These are phyloP conservation scores for Handroanthus guayacan DNA, from an alignment of 257 asterid species.

Conservation along the genomic window DNA sequence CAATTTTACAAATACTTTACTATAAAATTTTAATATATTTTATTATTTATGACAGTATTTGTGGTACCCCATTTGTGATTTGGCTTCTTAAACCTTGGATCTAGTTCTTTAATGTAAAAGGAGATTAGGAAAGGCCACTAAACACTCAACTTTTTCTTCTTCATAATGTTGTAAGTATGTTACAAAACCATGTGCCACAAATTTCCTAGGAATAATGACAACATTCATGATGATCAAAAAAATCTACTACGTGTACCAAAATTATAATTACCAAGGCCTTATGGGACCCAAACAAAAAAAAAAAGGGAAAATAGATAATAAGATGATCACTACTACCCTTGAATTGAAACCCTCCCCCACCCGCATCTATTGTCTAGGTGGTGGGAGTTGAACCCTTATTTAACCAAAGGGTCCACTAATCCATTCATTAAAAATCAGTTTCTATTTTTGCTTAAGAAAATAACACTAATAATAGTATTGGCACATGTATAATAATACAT, in stretches of 20 bases:
- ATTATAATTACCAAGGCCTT: conserved; percentile 34
- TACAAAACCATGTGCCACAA: conserved; percentile 60
- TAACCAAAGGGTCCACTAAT: conserved; percentile 31
- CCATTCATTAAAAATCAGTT: conserved; percentile 12
- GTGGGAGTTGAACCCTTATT: conserved; percentile 12
- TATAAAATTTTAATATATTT: no score
- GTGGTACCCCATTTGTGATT: not conserved
- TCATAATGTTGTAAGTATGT: conserved; percentile 30
- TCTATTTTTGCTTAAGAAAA: not conserved
- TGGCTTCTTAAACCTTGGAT: not conserved
- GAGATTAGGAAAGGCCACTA: conserved; percentile 11
- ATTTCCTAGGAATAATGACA: conserved; percentile 54
- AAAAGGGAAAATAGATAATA: not conserved
- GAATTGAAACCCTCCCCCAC: conserved; percentile 7
- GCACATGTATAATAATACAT: not conserved
- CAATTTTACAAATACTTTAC: no score
- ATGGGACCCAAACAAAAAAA: conserved; percentile 30
- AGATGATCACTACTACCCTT: not conserved
- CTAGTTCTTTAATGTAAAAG: not conserved
- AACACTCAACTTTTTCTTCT: not conserved
- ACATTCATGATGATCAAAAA: conserved; percentile 39
- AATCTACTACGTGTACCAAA: conserved; percentile 35
- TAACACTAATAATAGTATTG: not conserved
- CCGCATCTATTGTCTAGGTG: conserved; percentile 12
- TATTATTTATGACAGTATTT: not conserved